Base-by-base conservation (phyloP, 1,284 basidiomycete genomes). In the Stereum hirsutum region DNA sequence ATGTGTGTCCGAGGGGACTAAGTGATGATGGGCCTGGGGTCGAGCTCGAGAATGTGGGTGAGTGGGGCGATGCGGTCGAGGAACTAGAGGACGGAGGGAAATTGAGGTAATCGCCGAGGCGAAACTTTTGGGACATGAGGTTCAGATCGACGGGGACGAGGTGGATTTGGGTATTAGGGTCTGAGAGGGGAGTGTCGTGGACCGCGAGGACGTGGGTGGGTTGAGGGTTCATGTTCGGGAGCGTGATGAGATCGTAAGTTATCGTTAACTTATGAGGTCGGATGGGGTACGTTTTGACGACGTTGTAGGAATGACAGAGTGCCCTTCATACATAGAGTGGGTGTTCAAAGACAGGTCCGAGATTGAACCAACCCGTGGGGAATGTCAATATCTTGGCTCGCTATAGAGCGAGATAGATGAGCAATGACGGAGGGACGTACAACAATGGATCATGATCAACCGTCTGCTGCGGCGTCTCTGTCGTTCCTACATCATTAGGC, bases 301-400 rank as follows among this genome's bases (percentile, higher is more conserved):
- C 54, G 45, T 53, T 55, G 46, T 47, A 54, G 21, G 39, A 46
- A 30, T 49, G 49, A 51, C 47, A 58, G 41, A 56, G n/a, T n/a
- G n/a, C n/a, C n/a, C n/a, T n/a, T 46, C 39, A 51, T 43, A 42
- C 59, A 53, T 43, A n/a, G 31, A 24, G 33, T 14, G 14, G 31
- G 17, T n/a, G n/a, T n/a, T n/a, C n/a, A n/a, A n/a, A n/a, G n/a
- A n/a, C n/a, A n/a, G n/a, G n/a, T n/a, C n/a, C n/a, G n/a, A n/a
- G n/a, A n/a, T n/a, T n/a, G n/a, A n/a, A n/a, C n/a, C n/a, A n/a
- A n/a, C n/a, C n/a, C n/a, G n/a, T n/a, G n/a, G n/a, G n/a, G n/a
- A n/a, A n/a, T n/a, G n/a, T n/a, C n/a, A n/a, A n/a, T n/a, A 28
- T 4, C 15, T 4, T 4, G 17, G 12, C 34, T 20, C 33, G 34